Evolutionary conservation across 176 grass and related monocot genomes (phyloP), one percentile per base, ranked within the genome.

Genomic region (Miscanthus lutarioriparius): DNA sequence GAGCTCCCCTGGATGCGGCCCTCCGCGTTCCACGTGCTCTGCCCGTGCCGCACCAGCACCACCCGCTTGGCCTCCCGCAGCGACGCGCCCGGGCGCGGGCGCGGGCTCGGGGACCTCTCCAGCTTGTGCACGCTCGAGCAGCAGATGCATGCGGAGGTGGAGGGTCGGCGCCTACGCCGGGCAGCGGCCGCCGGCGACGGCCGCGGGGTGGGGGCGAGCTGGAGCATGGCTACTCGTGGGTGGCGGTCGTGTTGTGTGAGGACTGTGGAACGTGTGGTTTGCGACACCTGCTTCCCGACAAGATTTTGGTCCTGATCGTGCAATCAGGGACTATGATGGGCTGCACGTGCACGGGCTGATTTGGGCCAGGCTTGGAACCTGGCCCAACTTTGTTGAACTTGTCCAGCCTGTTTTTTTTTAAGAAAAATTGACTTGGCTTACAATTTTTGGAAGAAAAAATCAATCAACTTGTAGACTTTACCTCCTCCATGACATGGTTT

Each of bases 21-120:
- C 35, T 98, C 91, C 61, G 91, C 96, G 70, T 98, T 98, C 93
- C 96, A 95, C 9, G 96, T 98, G 96, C 96, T 98, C 89, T 98
- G 96, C 54, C 96, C 96, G 68, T 98, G 96, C 80, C 96, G 84
- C 91, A 98, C 93, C 75, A 98, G 86, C 85, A 90, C 93, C 74
- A 98, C 96, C 83, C 93, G 76, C 77, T 98, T 98, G 74, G 91
- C 87, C 87, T 87, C 87, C 74, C 75, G 76, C 40, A 95, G 38
- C 38, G 38, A 39, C 72, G 56, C 28, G 28, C 28, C 28, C 19
- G 70, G 51, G 8, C 41, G 66, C 19, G 69, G 85, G 38, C 82
- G 38, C 23, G 78, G 33, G 30, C 32, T 6, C 4, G 87, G 37
- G 5, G 73, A 39, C 38, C 2, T 16, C 68, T 78, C 87, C 74